A percentile compares a stretch with the other conserved stretches of the same genome.
Evolutionary conservation across 148 eudicot genomes (phyloP).

Genomic region (Heliamphora exappendiculata): DNA sequence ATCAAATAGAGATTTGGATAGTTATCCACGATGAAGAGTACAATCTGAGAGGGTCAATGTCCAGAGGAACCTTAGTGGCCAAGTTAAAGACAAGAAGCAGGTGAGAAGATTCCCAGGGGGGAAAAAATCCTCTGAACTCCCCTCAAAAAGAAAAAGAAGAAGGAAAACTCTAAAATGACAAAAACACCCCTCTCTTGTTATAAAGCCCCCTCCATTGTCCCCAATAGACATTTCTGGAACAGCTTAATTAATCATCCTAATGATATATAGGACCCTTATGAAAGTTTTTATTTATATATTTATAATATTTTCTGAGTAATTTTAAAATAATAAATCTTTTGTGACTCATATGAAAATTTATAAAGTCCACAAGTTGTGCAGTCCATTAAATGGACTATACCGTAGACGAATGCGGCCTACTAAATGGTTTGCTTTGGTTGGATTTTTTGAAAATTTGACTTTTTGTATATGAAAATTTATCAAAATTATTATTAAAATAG

Average conservation of each 20-base stretch:
- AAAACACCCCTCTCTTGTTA: constrained; percentile 12
- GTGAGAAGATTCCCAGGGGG: background rate
- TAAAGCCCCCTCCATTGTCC: constrained; percentile 6
- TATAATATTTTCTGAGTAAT: no score
- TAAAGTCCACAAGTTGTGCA: no score
- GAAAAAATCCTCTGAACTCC: no score
- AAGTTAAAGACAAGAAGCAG: constrained; percentile 21
- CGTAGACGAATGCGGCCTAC: no score
- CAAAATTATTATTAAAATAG: no score
- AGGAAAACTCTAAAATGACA: constrained; percentile 7
- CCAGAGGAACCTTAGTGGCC: constrained; percentile 20
- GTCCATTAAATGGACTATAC: no score
- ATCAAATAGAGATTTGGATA: background rate
- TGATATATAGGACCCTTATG: no score
- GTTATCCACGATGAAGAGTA: background rate
- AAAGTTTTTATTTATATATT: background rate
- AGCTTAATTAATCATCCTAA: background rate
- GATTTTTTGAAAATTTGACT: no score
- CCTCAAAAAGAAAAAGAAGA: no score
- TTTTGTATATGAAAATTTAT: no score
- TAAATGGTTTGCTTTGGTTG: no score
- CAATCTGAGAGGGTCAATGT: background rate
- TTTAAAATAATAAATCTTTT: background rate
- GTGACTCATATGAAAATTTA: no score
- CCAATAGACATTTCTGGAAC: background rate